Percentiles rank a stretch among this genome's conserved stretches.
These are phyloP conservation scores for Aspergillus brasiliensis DNA, from an alignment of 2,329 filamentous ascomycete genomes.

Conservation along the genomic window DNA sequence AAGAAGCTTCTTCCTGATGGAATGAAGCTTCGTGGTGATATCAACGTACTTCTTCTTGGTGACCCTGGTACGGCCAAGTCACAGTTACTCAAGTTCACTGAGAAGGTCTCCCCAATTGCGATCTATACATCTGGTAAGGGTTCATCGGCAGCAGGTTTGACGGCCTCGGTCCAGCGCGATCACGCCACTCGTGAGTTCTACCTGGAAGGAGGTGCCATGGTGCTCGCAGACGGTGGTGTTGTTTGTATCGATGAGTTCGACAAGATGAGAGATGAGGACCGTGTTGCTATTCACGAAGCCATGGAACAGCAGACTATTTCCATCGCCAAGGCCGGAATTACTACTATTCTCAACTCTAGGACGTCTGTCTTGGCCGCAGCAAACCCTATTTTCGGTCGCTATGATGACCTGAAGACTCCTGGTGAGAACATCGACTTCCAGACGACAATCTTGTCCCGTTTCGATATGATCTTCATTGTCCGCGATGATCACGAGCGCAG, in stretches of 20 bases:
- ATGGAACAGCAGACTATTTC: constrained; percentile 99
- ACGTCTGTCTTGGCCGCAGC: constrained; percentile 94
- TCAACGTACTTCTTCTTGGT: constrained; percentile 94
- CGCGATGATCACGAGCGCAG: constrained; percentile 88
- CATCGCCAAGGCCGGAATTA: constrained; percentile 97
- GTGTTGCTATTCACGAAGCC: constrained; percentile 97
- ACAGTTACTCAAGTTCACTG: constrained; percentile 94
- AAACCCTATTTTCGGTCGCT: constrained; percentile 96
- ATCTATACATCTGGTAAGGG: constrained; percentile 99
- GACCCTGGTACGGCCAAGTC: constrained; percentile 98
- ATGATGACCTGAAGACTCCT: constrained; percentile 96
- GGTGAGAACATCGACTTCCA: constrained; percentile 99
- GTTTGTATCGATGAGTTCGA: constrained; percentile 99
- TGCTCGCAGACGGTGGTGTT: constrained; percentile 92
- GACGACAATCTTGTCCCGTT: constrained; percentile 95
- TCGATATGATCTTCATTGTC: constrained; percentile 99
- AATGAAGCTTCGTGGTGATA: constrained; percentile 96
- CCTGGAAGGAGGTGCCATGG: constrained; percentile 97
- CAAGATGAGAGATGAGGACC: constrained; percentile 98
- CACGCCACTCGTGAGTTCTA: constrained; percentile 93
- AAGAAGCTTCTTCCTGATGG: constrained; percentile 98
- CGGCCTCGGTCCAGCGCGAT: constrained; percentile 93
- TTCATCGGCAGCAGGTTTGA: constrained; percentile 94
- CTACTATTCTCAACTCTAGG: constrained; percentile 92
- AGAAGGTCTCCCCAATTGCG: constrained; percentile 92